A percentile compares a stretch with the other conserved stretches of the same genome.
Evolutionary conservation across 1,284 basidiomycete species (phyloP).

Genomic region (Papiliotrema nemorosa): DNA sequence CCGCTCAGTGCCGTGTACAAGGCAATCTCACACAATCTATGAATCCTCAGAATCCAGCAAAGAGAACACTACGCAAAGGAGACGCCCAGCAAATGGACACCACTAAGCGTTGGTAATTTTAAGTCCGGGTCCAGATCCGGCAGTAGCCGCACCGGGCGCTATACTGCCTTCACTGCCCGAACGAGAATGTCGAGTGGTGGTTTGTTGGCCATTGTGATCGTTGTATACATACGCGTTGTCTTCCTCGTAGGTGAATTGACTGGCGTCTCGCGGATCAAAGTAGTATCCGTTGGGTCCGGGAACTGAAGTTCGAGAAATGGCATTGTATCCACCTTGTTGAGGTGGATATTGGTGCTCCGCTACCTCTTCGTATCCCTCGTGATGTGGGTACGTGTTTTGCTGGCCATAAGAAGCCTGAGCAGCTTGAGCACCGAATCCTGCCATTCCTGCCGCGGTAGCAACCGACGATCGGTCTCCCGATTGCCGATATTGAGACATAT

Average conservation of each 20-base stretch:
- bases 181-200: slow-evolving; percentile 9
- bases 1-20: too few species aligned
- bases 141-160: too few species aligned
- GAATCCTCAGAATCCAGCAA: too few species aligned
- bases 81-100: too few species aligned
- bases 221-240: slow-evolving; percentile 28
- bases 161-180: slow-evolving; percentile 21
- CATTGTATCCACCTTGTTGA: neutral
- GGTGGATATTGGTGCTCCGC: neutral
- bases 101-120: too few species aligned
- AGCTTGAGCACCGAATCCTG: slow-evolving; percentile 33
- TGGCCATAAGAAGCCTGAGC: slow-evolving; percentile 18
- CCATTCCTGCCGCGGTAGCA: slow-evolving; percentile 32
- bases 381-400: slow-evolving; percentile 7
- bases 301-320: neutral
- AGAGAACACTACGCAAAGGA: too few species aligned
- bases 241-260: slow-evolving; percentile 22
- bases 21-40: too few species aligned
- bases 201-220: slow-evolving; percentile 10
- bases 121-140: too few species aligned
- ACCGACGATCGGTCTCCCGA: slow-evolving; percentile 26
- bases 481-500: slow-evolving; percentile 18
- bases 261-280: slow-evolving; percentile 44
- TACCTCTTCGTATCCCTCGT: slow-evolving; percentile 1
- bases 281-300: slow-evolving; percentile 26